Base-by-base conservation (phyloP, 169 alveolate species). In the Sarcocystis neurona region DNA sequence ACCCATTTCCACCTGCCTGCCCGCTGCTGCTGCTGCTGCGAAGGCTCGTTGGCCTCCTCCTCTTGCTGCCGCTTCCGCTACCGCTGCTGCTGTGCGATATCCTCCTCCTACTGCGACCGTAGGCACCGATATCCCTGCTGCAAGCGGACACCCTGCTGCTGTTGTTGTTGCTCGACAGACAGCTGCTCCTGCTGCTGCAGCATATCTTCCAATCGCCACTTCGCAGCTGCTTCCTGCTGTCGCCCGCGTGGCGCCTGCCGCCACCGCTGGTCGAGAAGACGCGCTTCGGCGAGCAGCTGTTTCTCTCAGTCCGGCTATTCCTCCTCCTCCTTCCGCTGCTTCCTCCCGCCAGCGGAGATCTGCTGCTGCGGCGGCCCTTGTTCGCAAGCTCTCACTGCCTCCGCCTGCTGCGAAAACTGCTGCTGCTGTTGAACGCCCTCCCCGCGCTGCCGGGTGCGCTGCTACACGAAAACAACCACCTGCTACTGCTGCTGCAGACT, bases 71-170 rank as follows among this genome's bases (percentile, higher is more conserved):
- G 1, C 30, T 43, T 27, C 41, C 39, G 79, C 79, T 70, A 48
- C 79, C 39, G 79, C 79, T 70, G 79, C 46, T 70, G 79, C 66
- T 53, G 15, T 53, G 15, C 30, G 15, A 53, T 53, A n/a, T n/a
- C n/a, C n/a, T n/a, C n/a, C n/a, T n/a, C n/a, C n/a, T n/a, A n/a
- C n/a, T n/a, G n/a, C n/a, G n/a, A n/a, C n/a, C n/a, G n/a, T n/a
- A n/a, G n/a, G n/a, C n/a, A n/a, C n/a, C n/a, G n/a, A n/a, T n/a
- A n/a, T n/a, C n/a, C n/a, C n/a, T n/a, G n/a, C n/a, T n/a, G n/a
- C n/a, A n/a, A n/a, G n/a, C n/a, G 66, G 66, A 18, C 27, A 18
- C n/a, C n/a, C n/a, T n/a, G n/a, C 79, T 70, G 79, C 79, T 70
- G 48, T 37, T 30, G 72, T 37, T 27, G 37, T 72, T 47, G 66